Percentiles rank a stretch among this genome's conserved stretches.
Conservation (phyloP, 495 filamentous ascomycete species). For the Trichocladium antarcticum region DNA sequence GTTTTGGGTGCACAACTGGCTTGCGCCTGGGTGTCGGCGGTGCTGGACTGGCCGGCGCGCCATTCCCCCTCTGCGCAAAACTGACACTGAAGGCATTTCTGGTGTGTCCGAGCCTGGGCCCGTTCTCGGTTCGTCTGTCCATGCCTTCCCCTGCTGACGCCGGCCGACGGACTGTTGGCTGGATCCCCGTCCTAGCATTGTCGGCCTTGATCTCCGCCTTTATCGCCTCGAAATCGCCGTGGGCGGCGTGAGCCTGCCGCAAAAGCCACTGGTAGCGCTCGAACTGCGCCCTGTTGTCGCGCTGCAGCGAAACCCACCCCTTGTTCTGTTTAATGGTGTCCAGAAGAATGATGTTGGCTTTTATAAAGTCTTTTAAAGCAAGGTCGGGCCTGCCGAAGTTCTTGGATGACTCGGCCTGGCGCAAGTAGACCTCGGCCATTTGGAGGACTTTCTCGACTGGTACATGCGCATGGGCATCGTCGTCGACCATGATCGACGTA, state of each 20-base stretch:
- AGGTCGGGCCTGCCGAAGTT: constrained; percentile 43
- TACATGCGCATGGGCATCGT: constrained; percentile 27
- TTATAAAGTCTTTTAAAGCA: constrained; percentile 59
- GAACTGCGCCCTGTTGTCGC: constrained; percentile 11
- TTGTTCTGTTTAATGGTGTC: constrained; percentile 46
- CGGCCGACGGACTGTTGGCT: constrained; percentile 18
- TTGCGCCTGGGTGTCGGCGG: constrained; percentile 24
- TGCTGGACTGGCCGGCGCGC: background rate
- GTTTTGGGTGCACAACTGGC: constrained; percentile 53
- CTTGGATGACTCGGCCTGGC: constrained; percentile 41
- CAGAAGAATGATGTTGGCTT: constrained; percentile 63
- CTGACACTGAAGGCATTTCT: background rate
- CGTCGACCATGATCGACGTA: constrained; percentile 36
- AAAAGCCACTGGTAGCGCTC: constrained; percentile 39
- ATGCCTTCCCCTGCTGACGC: background rate
- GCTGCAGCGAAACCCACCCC: constrained; percentile 20
- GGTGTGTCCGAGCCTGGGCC: background rate
- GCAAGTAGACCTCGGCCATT: constrained; percentile 38
- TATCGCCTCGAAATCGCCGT: constrained; percentile 45
- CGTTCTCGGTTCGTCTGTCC: background rate
- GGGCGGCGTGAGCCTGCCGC: constrained; percentile 24
- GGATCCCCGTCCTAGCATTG: constrained; percentile 45
- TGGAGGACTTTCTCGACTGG: constrained; percentile 42
- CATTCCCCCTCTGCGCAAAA: constrained; percentile 5
- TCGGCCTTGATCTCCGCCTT: constrained; percentile 59